Base-by-base conservation (phyloP, 164 flowering plant species). In the Stephania japonica region DNA sequence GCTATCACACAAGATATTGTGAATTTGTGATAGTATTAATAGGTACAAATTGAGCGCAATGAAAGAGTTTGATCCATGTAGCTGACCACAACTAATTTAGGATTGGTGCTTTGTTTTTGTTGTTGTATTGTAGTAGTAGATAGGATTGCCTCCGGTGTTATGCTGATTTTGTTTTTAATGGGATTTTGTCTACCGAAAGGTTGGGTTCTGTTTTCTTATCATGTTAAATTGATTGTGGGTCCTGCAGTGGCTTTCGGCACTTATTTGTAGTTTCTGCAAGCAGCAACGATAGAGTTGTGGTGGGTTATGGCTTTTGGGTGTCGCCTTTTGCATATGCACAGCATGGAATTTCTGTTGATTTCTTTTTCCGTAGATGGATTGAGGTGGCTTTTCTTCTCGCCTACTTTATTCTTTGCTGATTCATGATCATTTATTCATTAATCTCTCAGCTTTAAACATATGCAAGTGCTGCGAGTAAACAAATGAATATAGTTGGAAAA, bases 141-240 rank as follows among this genome's bases (percentile, higher is more conserved):
- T 74, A 89, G 93, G 26, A 85, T 85, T 80, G 94, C 88, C n/a
- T 83, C 97, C 71, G 87, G 88, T 75, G 80, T 91, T n/a, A 70
- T 92, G 12, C 49, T 92, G 14, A 18, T 82, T 53, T 61, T 90
- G 68, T 82, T 92, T 73, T 74, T 89, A 79, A 71, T 89, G 83
- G 97, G 98, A 97, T 75, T 94, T 92, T 76, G 81, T 94, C 66
- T 94, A 44, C 95, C 98, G 69, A 89, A 87, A 86, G 87, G 98
- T 92, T 83, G 59, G 68, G 44, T 69, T 67, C 19, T 62, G 32
- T 23, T 47, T 62, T 70, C 32, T 26, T 19, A 63, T 47, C 47
- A 26, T 27, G 66, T 27, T 32, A 68, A 41, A 44, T 23, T n/a
- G 21, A n/a, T 47, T 6, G 66, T 68, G 24, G 1, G 13, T 11